Base-by-base conservation (phyloP, 139 green algal genomes). In the Mesostigma viride region DNA sequence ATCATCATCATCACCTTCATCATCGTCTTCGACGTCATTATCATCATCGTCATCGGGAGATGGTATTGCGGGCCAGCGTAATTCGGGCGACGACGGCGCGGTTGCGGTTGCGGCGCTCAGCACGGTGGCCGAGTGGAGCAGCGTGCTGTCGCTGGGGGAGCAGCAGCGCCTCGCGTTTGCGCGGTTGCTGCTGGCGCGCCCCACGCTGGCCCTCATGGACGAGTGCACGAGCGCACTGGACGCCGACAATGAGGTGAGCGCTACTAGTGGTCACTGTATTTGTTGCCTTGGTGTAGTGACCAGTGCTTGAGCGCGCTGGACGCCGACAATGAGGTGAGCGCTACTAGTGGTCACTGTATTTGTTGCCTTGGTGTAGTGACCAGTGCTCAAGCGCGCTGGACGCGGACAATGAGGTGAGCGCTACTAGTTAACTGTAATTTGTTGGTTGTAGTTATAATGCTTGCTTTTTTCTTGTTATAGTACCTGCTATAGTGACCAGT, bases 111-210 rank as follows among this genome's bases (percentile, higher is more conserved):
- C n/a, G n/a, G n/a, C n/a, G n/a, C n/a, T n/a, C n/a, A n/a, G n/a
- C n/a, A 40, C 65, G 31, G 31, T 40, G 67, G 61, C 83, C 0
- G 91, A 97, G 61, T 98, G 92, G 92, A 72, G 83, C 8, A 71
- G 63, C 47, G 81, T 83, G 8, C 75, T 98, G 47, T 96, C 88
- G 0, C 71, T 98, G 34, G 92, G 92, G 20, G 92, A 97, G 84
- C 92, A 98, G 82, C 92, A 97, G 83, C 84, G 92, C 6, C 76
- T 98, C 20, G 92, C 92, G 4, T 97, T 97, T 81, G 91, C 89
- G 4, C 79, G 91, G 35, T 68, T 95, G 33, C 83, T 96, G 46
- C 72, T 94, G 14, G 75, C 80, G 3, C 62, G 73, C 45, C 90
- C 91, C 3, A 60, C 30, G 14, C 76, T 97, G 31, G 88, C 90